These are phyloP conservation scores for Capsicum rhomboideum DNA, from an alignment of 257 asterid genomes.

Conservation along the genomic window DNA sequence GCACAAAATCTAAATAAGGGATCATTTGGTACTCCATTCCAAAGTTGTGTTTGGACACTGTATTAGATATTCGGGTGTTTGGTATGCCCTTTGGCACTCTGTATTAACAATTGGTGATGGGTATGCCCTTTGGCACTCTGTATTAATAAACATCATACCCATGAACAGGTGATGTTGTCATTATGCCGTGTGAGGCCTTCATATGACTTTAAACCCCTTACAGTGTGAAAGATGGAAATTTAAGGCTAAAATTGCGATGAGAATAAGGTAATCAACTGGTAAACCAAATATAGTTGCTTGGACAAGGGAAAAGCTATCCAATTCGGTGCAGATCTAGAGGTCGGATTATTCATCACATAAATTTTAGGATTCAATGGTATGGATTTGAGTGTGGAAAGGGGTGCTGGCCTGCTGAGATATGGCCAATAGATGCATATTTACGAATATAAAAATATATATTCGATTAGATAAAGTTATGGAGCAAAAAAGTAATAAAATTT, in stretches of 20 bases:
- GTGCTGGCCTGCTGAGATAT: no score
- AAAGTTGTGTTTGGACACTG: background rate
- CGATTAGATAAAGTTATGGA: no score
- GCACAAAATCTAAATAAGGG: background rate
- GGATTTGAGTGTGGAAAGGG: no score
- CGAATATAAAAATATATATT: no score
- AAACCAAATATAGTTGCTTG: background rate
- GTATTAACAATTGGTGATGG: background rate
- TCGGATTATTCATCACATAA: no score
- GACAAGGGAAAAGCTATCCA: no score
- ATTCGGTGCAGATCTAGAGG: no score
- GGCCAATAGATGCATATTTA: no score
- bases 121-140: background rate
- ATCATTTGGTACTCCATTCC: background rate
- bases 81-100: background rate
- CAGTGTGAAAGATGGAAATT: background rate
- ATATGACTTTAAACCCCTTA: background rate
- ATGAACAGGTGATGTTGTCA: background rate
- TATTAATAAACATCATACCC: background rate
- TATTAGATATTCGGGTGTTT: background rate
- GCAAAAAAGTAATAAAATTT: no score
- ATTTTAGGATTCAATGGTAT: no score
- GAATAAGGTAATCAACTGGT: background rate
- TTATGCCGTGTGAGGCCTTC: background rate
- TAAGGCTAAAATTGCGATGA: background rate